Percentiles rank a stretch among this genome's conserved stretches.
Conservation (phyloP, 768 basidiomycete species). For the Boletus eberwhitei region DNA sequence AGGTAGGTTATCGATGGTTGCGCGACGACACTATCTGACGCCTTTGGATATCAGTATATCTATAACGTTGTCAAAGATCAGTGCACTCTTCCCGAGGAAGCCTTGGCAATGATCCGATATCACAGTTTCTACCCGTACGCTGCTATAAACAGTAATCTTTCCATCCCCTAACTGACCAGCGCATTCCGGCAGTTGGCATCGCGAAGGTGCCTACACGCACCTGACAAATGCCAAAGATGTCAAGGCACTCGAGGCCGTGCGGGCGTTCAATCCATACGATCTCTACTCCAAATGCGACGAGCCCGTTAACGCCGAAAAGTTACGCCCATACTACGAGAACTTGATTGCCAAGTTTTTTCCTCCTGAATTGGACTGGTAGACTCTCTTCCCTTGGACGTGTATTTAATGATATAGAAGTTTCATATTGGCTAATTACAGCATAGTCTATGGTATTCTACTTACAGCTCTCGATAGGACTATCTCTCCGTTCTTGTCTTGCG, state of each 20-base stretch:
- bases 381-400: background rate
- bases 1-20: conserved; percentile 47
- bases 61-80: conserved; percentile 84
- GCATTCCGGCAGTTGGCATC: conserved; percentile 65
- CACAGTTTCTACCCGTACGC: conserved; percentile 88
- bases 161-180: background rate
- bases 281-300: conserved; percentile 88
- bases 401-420: conserved; percentile 7
- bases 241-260: conserved; percentile 65
- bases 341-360: conserved; percentile 89
- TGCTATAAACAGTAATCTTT: background rate
- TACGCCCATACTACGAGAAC: conserved; percentile 79
- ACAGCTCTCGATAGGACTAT: background rate
- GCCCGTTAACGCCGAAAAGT: conserved; percentile 53
- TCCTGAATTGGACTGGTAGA: conserved; percentile 73
- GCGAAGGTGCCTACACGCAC: conserved; percentile 80
- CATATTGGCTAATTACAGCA: conserved; percentile 1
- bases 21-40: conserved; percentile 3
- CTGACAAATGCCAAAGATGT: conserved; percentile 72
- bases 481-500: background rate
- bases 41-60: conserved; percentile 53
- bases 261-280: conserved; percentile 91
- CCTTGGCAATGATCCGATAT: conserved; percentile 88
- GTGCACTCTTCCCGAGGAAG: conserved; percentile 75
- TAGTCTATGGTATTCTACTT: conserved; percentile 1